Evolutionary conservation across 305 asterid genomes (phyloP).

Genomic region (Rubia tinctorum): DNA sequence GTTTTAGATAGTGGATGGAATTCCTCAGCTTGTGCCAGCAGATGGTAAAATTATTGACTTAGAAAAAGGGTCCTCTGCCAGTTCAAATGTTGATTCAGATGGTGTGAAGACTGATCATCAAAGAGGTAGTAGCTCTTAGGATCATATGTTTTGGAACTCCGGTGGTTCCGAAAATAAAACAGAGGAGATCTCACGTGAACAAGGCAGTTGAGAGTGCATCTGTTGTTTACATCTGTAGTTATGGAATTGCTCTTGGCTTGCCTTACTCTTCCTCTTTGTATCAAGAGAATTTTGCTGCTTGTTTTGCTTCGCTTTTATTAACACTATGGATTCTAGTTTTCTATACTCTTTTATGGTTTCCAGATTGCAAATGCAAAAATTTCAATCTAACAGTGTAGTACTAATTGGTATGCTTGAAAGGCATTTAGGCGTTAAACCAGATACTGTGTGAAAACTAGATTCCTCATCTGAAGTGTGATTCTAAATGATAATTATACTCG

Average conservation of each 20-base stretch:
- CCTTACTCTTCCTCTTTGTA: background rate
- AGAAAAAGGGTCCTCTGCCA: constrained; percentile 22
- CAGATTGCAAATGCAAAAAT: background rate
- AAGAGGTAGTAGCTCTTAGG: constrained; percentile 13
- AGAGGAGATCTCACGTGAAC: background rate
- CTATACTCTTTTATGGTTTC: background rate
- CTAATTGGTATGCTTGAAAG: background rate
- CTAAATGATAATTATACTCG: background rate
- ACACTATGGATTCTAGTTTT: background rate
- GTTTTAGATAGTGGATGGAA: constrained; percentile 52
- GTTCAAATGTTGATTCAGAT: constrained; percentile 21
- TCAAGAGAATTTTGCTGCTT: background rate
- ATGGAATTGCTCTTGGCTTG: background rate
- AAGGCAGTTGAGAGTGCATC: background rate
- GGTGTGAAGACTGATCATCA: constrained; percentile 9
- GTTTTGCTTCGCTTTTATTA: background rate
- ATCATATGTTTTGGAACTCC: constrained; percentile 2
- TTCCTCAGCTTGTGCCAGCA: constrained; percentile 63
- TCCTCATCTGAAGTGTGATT: background rate
- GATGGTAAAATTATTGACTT: constrained; percentile 46
- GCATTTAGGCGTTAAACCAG: too few species aligned
- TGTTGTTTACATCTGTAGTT: background rate
- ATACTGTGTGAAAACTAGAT: background rate
- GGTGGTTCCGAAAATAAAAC: background rate
- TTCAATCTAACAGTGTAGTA: background rate